phyloP scores from a whole-genome alignment of 805 yeast genomes.

The Candida ortonii region DNA sequence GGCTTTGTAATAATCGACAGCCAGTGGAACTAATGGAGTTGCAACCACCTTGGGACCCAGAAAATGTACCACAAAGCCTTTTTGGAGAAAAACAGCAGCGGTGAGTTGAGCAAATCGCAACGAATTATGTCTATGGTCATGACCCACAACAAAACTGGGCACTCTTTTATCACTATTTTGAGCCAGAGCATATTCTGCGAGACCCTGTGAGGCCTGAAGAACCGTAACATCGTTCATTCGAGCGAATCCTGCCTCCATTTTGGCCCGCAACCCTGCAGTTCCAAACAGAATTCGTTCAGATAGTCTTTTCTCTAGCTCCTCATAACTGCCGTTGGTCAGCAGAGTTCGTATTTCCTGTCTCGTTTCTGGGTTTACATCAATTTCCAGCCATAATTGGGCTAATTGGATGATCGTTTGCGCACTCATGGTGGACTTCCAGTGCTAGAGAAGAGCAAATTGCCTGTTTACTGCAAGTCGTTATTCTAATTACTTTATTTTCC shows the following conservation, averaged over 20 bases:
- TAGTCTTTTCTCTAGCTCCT: constrained; percentile 50
- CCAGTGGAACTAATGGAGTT: constrained; percentile 92
- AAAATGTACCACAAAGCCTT: constrained; percentile 69
- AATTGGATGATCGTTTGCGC: constrained; percentile 12
- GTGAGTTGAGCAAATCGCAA: constrained; percentile 74
- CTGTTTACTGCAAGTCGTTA: too few species aligned
- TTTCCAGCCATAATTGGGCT: constrained; percentile 37
- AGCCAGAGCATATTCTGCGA: constrained; percentile 49
- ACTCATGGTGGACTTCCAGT: not conserved
- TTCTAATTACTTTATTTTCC: too few species aligned
- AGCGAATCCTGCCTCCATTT: constrained; percentile 87
- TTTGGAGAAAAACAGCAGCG: constrained; percentile 64
- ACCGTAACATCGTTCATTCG: constrained; percentile 89
- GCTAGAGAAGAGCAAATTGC: too few species aligned
- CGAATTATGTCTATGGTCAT: constrained; percentile 88
- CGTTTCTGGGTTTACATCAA: constrained; percentile 42
- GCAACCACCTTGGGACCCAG: constrained; percentile 56
- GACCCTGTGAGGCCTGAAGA: constrained; percentile 85
- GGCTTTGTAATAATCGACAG: constrained; percentile 60
- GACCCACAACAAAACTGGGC: constrained; percentile 69
- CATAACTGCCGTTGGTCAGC: constrained; percentile 35
- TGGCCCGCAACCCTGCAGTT: constrained; percentile 86
- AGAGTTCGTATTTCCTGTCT: constrained; percentile 53
- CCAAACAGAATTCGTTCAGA: constrained; percentile 74
- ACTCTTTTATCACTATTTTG: constrained; percentile 30